Evolutionary conservation across 2,329 filamentous ascomycete species (phyloP), one percentile per base, ranked within the genome.

Genomic region (Aspergillus luchuensis): DNA sequence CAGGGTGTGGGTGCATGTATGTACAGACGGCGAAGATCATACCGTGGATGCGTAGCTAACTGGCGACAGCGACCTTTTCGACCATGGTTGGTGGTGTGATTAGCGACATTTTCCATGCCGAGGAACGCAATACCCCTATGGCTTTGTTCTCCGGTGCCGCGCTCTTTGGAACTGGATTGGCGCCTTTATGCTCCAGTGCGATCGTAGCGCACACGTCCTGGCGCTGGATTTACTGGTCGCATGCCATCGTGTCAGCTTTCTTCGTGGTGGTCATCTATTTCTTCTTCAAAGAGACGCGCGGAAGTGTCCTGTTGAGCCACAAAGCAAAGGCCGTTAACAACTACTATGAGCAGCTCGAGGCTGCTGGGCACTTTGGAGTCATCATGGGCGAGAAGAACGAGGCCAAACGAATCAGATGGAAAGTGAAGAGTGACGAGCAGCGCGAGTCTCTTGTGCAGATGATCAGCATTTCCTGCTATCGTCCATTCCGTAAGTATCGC

Each of bases 51-150:
- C 28, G 15, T 15, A 39, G 39, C 49, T 54, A 13, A 49, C 39
- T 25, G 28, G 39, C 8, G 28, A 23, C 23, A 79, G 76, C 73
- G 36, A 87, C 85, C 0, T 96, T 96, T 72, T 92, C 89, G 48
- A 95, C 91, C 21, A 93, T 97, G 84, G 89, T 96, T 0, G 93
- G 93, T n/a, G 93, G 93, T 3, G 90, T 97, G 4, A 89, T 97
- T 43, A 89, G 90, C 54, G 93, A 97, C 71, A 85, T 97, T 60
- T 97, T 92, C 78, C 85, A 89, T 51, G 87, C 91, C 8, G 80
- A 90, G 61, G 88, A 91, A 48, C 83, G 94, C 36, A 97, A 97
- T 69, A 92, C 89, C 0, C 91, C 93, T 0, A 97, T 97, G 94
- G 89, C 91, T 0, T 73, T 96, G 0, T 97, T 96, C 74, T 90